Evolutionary conservation across 306 rosid genomes (phyloP), one percentile per base, ranked within the genome.

Genomic region (Cucumis cinereus): DNA sequence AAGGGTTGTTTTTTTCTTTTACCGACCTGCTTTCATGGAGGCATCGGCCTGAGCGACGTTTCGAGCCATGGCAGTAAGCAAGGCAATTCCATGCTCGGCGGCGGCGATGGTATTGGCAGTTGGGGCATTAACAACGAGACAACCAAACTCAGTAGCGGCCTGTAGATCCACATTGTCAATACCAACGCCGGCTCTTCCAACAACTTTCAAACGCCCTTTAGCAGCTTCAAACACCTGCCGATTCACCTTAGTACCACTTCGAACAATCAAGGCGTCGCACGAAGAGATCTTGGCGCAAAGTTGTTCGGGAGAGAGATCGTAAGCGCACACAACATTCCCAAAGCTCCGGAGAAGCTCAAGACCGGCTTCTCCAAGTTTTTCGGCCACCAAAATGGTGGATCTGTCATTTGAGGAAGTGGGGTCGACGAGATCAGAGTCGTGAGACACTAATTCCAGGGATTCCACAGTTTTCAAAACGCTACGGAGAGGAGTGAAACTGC

Each of bases 151-250:
- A 0, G 98, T 93, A 12, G 98, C 97, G 2, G 98, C 93, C 49
- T 87, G 91, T 62, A 93, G 96, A 89, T 93, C 96, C 61, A 91
- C 98, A 77, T 93, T 91, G 83, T 93, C 98, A 33, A 93, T 93
- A 0, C 98, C 97, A 15, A 93, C 97, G 1, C 98, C 98, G 7
- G 98, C 98, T 64, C 97, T 88, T 2, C 98, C 97, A 17, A 93
- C 98, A 8, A 93, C 98, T 84, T 87, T 91, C 84, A 93, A 75
- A 77, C 85, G 85, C 41, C 96, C 97, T n/a, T 87, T 85, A 0
- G 85, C 83, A 0, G 93, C 94, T 76, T 90, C 91, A 6, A 93
- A 88, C 15, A 93, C 91, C 75, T 84, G 8, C 26, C 96, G 82
- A 1, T 61, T 90, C 33, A 93, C 96, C 85, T 90, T 91, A 2